These are phyloP conservation scores for Drechslerella coelobrocha DNA, from an alignment of 2,329 filamentous ascomycete species.

Conservation along the genomic window DNA sequence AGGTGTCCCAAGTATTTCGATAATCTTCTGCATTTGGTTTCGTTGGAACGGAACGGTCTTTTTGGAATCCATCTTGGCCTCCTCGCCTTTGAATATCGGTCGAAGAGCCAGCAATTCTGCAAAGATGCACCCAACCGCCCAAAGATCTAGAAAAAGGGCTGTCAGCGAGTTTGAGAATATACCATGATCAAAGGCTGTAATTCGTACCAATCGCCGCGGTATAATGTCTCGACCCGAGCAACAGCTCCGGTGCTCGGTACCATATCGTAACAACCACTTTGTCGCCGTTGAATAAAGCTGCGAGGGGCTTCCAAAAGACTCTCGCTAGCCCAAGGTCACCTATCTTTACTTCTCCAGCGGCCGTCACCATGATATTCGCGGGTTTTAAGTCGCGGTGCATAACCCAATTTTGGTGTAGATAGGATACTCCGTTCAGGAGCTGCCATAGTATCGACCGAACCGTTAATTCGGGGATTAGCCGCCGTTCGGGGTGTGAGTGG, in stretches of 20 bases:
- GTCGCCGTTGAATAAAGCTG: conserved; percentile 89
- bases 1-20: conserved; percentile 92
- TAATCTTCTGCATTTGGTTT: conserved; percentile 99
- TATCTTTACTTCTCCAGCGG: conserved; percentile 86
- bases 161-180: not conserved
- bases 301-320: conserved; percentile 90
- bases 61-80: conserved; percentile 98
- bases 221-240: conserved; percentile 93
- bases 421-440: conserved; percentile 90
- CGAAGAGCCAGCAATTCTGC: conserved; percentile 87
- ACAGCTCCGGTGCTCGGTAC: conserved; percentile 93
- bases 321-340: conserved; percentile 91
- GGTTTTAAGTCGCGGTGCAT: conserved; percentile 96
- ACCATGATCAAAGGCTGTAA: not conserved
- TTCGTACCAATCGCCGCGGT: conserved; percentile 75
- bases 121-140: conserved; percentile 98
- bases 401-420: conserved; percentile 96
- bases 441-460: conserved; percentile 96
- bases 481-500: conserved; percentile 74
- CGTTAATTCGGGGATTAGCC: conserved; percentile 82
- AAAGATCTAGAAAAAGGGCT: conserved; percentile 70
- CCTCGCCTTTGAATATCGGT: conserved; percentile 97
- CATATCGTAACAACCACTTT: conserved; percentile 99
- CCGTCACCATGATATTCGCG: conserved; percentile 98
- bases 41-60: conserved; percentile 97